Evolutionary conservation across 768 basidiomycete genomes (phyloP), one percentile per base, ranked within the genome.

Genomic region (Calvatia gigantea): DNA sequence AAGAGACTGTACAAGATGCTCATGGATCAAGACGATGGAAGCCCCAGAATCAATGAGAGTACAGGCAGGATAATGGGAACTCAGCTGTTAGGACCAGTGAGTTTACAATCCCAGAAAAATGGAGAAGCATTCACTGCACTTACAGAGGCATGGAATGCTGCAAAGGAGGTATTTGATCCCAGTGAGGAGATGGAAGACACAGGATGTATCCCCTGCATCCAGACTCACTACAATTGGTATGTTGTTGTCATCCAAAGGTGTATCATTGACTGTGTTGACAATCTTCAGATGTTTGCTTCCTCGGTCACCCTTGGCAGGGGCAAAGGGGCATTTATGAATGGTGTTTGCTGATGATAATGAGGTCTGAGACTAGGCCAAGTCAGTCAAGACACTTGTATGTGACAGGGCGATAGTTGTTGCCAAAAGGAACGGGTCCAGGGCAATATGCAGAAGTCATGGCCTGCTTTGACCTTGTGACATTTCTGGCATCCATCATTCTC

Each of bases 21-120:
- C 32, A 19, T 63, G 38, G 51, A 74, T 72, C 19, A 76, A 54
- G 45, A 71, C 71, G 47, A 73, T 2, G 27, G 65, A 60, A 0
- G 68, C 64, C 3, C 70, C 69, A 50, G 60, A 39, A 42, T 73
- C 68, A 65, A 73, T 66, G 0, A 72, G 41, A 15, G 48, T n/a
- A 12, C 27, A n/a, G n/a, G 17, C 11, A n/a, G 21, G 17, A 35
- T 11, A n/a, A 28, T 17, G 14, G 27, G 11, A 9, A 23, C 8
- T 19, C 23, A 3, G 14, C 37, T 39, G 25, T 37, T 27, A 25
- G 23, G 9, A 17, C 21, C 21, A 15, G 23, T 38, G 8, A 46
- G 42, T 25, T 3, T 2, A 32, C 44, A 55, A 3, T 17, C 12
- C 53, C 53, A 55, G 1, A 28, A 4, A 2, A 32, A 46, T 23